A percentile compares a stretch with the other conserved stretches of the same genome.
These are phyloP conservation scores for Phlebiopsis gigantea DNA, from an alignment of 768 basidiomycete genomes.

Conservation along the genomic window DNA sequence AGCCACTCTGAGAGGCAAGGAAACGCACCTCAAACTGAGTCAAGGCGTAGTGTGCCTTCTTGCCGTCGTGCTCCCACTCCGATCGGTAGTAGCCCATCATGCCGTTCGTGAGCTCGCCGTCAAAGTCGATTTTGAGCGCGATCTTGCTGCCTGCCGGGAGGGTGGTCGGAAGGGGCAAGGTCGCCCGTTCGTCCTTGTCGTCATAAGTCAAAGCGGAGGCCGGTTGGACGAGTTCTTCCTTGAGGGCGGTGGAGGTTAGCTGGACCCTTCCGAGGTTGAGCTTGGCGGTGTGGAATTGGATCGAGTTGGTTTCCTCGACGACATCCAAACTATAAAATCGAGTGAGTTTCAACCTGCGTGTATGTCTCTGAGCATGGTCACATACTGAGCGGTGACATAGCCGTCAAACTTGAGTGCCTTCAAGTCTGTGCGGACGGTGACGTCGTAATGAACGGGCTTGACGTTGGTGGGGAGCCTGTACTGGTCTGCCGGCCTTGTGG, in stretches of 20 bases:
- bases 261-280: conserved; percentile 54
- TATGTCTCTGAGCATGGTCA: too few species aligned
- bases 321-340: conserved; percentile 61
- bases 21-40: conserved; percentile 80
- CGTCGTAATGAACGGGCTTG: conserved; percentile 71
- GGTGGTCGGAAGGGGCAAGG: conserved; percentile 49
- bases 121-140: conserved; percentile 64
- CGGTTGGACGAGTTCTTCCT: conserved; percentile 38
- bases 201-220: conserved; percentile 50
- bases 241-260: conserved; percentile 46
- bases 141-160: conserved; percentile 70
- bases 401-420: conserved; percentile 73
- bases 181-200: conserved; percentile 56
- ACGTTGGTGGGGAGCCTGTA: conserved; percentile 64
- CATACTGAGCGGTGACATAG: conserved; percentile 64
- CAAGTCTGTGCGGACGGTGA: conserved; percentile 79
- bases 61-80: conserved; percentile 55
- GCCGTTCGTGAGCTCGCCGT: conserved; percentile 54
- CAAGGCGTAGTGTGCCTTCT: conserved; percentile 64
- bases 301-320: conserved; percentile 48
- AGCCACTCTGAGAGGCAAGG: neutral
- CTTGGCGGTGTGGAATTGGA: conserved; percentile 62
- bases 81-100: conserved; percentile 87
- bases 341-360: neutral
- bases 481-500: conserved; percentile 10